These are phyloP conservation scores for Aspergillus sp. DNA, from an alignment of 2,329 filamentous ascomycete species.

Conservation along the genomic window DNA sequence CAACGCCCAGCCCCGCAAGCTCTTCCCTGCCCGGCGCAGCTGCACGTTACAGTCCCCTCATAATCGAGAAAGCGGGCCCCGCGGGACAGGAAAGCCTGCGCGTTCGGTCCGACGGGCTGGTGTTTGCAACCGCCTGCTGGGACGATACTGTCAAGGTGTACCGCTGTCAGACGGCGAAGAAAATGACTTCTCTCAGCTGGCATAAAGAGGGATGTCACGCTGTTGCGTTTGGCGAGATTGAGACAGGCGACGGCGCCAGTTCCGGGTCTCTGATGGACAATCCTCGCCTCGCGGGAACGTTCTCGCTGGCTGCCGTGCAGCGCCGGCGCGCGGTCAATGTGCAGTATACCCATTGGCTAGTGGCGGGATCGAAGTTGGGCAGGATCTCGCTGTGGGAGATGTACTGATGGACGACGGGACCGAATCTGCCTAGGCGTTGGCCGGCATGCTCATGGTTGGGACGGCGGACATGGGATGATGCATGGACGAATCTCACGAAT, in stretches of 20 bases:
- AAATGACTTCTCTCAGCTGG: slow-evolving; percentile 90
- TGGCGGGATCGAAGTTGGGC: slow-evolving; percentile 84
- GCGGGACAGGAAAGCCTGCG: slow-evolving; percentile 75
- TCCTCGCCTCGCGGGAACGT: slow-evolving; percentile 1
- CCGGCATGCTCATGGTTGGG: too few species aligned
- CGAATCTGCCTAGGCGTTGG: too few species aligned
- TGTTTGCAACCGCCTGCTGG: slow-evolving; percentile 91
- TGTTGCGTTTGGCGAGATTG: slow-evolving; percentile 55
- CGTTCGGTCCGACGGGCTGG: slow-evolving; percentile 67
- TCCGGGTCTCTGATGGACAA: background rate
- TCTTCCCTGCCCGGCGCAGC: slow-evolving; percentile 4
- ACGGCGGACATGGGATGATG: too few species aligned
- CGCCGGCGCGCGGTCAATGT: slow-evolving; percentile 56
- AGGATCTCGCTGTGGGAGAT: slow-evolving; percentile 95
- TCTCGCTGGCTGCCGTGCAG: slow-evolving; percentile 45
- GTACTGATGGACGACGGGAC: too few species aligned
- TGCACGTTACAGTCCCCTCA: slow-evolving; percentile 41
- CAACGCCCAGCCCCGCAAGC: slow-evolving; percentile 12
- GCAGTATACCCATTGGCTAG: slow-evolving; percentile 74
- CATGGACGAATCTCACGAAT: too few species aligned
- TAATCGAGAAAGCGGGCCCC: slow-evolving; percentile 68
- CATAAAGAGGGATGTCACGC: slow-evolving; percentile 82
- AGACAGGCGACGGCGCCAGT: background rate
- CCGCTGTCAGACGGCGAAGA: slow-evolving; percentile 66
- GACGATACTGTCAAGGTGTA: slow-evolving; percentile 76